Percentiles rank a stretch among this genome's conserved stretches.
phyloP scores from a whole-genome alignment of 2,329 filamentous ascomycete genomes.

The Clarireedia hainanense region DNA sequence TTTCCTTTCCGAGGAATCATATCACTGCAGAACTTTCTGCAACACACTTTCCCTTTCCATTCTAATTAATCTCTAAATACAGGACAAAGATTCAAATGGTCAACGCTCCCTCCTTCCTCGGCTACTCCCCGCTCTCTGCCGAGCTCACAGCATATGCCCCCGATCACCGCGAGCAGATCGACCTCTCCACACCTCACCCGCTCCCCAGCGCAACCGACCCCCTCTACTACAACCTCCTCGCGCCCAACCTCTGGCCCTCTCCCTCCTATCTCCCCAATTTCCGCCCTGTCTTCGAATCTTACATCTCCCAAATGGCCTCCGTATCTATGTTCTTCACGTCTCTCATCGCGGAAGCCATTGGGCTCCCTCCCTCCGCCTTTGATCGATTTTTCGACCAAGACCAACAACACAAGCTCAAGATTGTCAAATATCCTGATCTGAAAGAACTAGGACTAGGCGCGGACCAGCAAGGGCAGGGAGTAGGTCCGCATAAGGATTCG shows the following conservation, averaged over 20 bases:
- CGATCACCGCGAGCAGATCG: slow-evolving; percentile 82
- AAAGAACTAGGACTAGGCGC: slow-evolving; percentile 43
- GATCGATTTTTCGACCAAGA: slow-evolving; percentile 65
- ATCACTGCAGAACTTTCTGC: no score
- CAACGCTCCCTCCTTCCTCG: slow-evolving; percentile 63
- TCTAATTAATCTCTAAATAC: not conserved
- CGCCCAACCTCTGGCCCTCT: slow-evolving; percentile 75
- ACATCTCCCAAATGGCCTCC: slow-evolving; percentile 66
- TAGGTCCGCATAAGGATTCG: slow-evolving; percentile 77
- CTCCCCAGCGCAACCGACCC: slow-evolving; percentile 55
- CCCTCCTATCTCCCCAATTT: slow-evolving; percentile 56
- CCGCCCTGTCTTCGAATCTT: slow-evolving; percentile 60
- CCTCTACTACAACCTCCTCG: slow-evolving; percentile 65
- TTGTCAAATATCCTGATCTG: slow-evolving; percentile 77
- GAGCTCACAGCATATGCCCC: slow-evolving; percentile 66
- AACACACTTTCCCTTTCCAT: no score
- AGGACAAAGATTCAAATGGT: slow-evolving; percentile 61
- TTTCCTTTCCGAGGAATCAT: not conserved
- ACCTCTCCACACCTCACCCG: slow-evolving; percentile 72
- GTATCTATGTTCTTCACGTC: slow-evolving; percentile 69
- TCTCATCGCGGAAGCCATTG: slow-evolving; percentile 78
- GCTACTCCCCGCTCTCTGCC: slow-evolving; percentile 57
- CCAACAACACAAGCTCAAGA: slow-evolving; percentile 79
- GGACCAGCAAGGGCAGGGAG: slow-evolving; percentile 44
- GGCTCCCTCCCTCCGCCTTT: slow-evolving; percentile 62